Conservation (phyloP, 352 stramenopile genomes). For the Blastocystis sp. region DNA sequence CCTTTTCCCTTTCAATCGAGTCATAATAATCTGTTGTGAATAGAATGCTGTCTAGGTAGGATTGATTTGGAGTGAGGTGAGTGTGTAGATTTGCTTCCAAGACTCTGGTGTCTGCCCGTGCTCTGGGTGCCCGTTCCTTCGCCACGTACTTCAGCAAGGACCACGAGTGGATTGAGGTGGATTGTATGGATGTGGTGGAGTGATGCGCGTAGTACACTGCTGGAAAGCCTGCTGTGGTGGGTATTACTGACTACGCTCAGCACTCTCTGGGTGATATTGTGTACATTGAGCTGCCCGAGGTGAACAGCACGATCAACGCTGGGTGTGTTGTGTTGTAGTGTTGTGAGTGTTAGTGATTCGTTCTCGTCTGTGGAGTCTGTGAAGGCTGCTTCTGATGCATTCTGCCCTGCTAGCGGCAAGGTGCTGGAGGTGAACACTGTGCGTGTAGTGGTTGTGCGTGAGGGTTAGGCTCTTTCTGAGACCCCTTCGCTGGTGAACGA, state of each 20-base stretch:
- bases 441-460: background rate
- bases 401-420: conserved; percentile 85
- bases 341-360: conserved; percentile 76
- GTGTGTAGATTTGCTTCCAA: conserved; percentile 64
- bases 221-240: conserved; percentile 75
- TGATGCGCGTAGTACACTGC: conserved; percentile 53
- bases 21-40: background rate
- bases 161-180: conserved; percentile 69
- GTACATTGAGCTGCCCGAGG: conserved; percentile 89
- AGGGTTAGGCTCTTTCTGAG: conserved; percentile 61
- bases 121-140: conserved; percentile 60
- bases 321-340: conserved; percentile 19
- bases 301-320: conserved; percentile 84
- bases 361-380: conserved; percentile 94
- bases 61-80: background rate
- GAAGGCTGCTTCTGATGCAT: conserved; percentile 91
- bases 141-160: conserved; percentile 70
- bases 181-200: background rate
- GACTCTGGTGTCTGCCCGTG: conserved; percentile 47
- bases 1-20: conserved; percentile 4
- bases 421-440: conserved; percentile 88
- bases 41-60: conserved; percentile 69
- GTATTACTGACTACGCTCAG: conserved; percentile 95
- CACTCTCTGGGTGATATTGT: conserved; percentile 92
- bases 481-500: conserved; percentile 71